A percentile compares a stretch with the other conserved stretches of the same genome.
Evolutionary conservation across 495 filamentous ascomycete genomes (phyloP).

Genomic region (Hyaloscypha variabilis): DNA sequence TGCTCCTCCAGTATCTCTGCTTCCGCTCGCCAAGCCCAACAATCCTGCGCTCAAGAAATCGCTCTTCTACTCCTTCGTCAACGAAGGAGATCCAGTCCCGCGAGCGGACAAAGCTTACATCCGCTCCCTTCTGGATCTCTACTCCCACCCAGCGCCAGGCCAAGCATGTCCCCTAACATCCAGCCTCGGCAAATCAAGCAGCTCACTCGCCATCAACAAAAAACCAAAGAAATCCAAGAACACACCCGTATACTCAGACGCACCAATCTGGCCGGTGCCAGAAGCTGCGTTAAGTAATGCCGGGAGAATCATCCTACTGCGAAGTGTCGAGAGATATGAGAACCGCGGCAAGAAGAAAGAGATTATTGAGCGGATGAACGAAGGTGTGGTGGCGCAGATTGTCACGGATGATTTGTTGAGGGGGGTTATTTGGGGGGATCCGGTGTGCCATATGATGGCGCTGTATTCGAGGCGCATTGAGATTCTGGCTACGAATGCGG

Average conservation of each 20-base stretch:
- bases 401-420: constrained; percentile 66
- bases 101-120: constrained; percentile 77
- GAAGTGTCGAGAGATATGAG: constrained; percentile 35
- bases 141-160: constrained; percentile 61
- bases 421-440: constrained; percentile 75
- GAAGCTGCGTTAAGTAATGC: constrained; percentile 64
- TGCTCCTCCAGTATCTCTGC: constrained; percentile 71
- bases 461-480: constrained; percentile 72
- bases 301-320: constrained; percentile 65
- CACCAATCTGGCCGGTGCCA: constrained; percentile 61
- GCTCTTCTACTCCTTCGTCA: constrained; percentile 75
- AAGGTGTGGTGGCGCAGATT: constrained; percentile 51
- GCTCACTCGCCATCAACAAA: constrained; percentile 17
- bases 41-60: constrained; percentile 56
- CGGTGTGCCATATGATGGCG: constrained; percentile 76
- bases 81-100: constrained; percentile 82
- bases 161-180: constrained; percentile 22
- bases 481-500: constrained; percentile 64
- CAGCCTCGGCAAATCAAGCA: constrained; percentile 23
- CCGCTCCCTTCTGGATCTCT: constrained; percentile 68
- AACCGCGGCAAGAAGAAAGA: constrained; percentile 11
- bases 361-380: constrained; percentile 45
- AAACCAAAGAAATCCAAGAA: constrained; percentile 19
- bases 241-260: constrained; percentile 1
- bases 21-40: constrained; percentile 62